phyloP scores from a whole-genome alignment of 2,329 filamentous ascomycete species.

The Cryphonectria radicalis region DNA sequence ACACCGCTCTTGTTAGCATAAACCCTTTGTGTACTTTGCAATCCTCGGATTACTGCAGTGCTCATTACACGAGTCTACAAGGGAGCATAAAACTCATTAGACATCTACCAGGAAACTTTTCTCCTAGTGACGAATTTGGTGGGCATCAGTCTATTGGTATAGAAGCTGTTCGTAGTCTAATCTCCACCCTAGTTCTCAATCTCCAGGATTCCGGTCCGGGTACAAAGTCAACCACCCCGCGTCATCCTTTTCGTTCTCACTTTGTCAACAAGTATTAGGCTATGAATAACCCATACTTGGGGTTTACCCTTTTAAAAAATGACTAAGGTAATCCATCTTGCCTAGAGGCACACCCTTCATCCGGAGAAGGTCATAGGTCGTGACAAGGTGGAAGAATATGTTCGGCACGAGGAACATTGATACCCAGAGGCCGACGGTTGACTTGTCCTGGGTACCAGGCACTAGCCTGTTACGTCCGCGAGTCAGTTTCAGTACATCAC shows the following conservation, averaged over 20 bases:
- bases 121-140: background rate
- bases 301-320: constrained; percentile 15
- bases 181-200: background rate
- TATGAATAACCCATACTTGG: background rate
- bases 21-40: too few relatives aligned
- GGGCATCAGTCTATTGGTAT: background rate
- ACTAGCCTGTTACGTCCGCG: background rate
- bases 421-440: constrained; percentile 46
- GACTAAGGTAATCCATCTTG: constrained; percentile 56
- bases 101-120: background rate
- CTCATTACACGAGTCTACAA: too few relatives aligned
- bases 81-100: background rate
- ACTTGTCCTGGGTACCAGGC: background rate
- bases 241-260: background rate
- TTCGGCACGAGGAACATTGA: constrained; percentile 55
- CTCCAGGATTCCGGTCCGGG: background rate
- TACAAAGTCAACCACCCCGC: background rate
- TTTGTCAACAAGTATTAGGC: background rate
- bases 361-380: constrained; percentile 61
- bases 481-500: background rate
- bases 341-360: constrained; percentile 61
- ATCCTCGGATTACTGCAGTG: too few relatives aligned
- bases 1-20: too few relatives aligned
- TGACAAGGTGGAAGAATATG: constrained; percentile 63
- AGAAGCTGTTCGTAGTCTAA: background rate